Base-by-base conservation (phyloP, 139 green algal species). In the Chlorella sp. region DNA sequence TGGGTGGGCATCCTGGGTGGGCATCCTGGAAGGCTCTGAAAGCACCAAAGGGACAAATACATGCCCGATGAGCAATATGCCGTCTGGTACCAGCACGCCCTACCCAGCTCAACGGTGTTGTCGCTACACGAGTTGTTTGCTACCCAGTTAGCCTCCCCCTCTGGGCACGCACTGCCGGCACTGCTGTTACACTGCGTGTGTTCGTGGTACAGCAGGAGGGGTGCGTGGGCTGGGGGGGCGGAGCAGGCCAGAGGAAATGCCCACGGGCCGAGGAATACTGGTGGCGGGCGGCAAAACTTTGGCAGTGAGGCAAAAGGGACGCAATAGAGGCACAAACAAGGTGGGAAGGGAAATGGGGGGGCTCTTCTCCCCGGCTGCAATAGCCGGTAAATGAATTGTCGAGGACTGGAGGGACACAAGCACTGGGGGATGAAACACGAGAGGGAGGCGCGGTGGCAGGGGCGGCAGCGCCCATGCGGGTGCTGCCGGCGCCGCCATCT, bases 361-460 rank as follows among this genome's bases (percentile, higher is more conserved):
- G 75, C 75, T 81, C 75, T 81, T 81, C 75, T 81, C 75, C 75
- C 75, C 75, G 75, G 75, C 75, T 32, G 36, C 75, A 14, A 42
- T 22, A 36, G 75, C 75, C 75, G 75, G 75, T 42, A 48, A 81
- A 81, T 81, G 75, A 81, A 81, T 81, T 81, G 34, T 9, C n/a
- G 75, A 14, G 32, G 73, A n/a, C 18, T n/a, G 73, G 14, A 24
- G 73, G 75, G 16, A 53, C 75, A 81, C 28, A 81, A 2, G 22
- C 64, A 71, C 64, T 30, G 64, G 64, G 22, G 64, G 60, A 9
- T 57, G 64, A 71, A 71, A 18, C 64, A 71, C 22, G n/a, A 22
- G 75, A 48, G 34, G 34, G n/a, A 40, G 75, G 75, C 75, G 16
- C n/a, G n/a, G 32, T 15, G n/a, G 73, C 73, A 42, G 73, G 14